Conservation (phyloP, 2,329 filamentous ascomycete species). For the Calonectria honghensis region DNA sequence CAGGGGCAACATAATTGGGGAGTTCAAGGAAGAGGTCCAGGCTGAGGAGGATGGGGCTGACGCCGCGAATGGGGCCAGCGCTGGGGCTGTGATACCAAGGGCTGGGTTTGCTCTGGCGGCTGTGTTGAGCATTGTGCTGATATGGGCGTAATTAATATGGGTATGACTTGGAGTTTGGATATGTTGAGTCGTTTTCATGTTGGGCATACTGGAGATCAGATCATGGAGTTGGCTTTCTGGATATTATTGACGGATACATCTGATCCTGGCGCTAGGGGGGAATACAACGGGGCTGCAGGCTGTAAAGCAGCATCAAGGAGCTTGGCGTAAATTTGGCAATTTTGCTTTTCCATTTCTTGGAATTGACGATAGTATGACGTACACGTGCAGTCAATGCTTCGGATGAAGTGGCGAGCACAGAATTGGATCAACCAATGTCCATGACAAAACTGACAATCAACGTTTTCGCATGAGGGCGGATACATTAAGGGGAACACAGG, state of each 20-base stretch:
- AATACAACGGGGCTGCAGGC: background rate
- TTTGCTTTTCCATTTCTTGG: background rate
- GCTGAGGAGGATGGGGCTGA: slow-evolving; percentile 44
- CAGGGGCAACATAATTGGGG: slow-evolving; percentile 76
- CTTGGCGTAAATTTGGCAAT: background rate
- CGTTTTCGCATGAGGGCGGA: background rate
- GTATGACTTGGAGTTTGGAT: background rate
- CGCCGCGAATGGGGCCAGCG: background rate
- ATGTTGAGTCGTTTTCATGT: background rate
- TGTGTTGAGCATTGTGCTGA: slow-evolving; percentile 43
- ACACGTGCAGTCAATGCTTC: background rate
- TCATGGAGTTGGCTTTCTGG: background rate
- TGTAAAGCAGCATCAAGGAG: background rate
- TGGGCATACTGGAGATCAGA: background rate
- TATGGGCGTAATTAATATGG: slow-evolving; percentile 36
- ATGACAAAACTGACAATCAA: background rate
- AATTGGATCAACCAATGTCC: background rate
- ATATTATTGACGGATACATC: background rate
- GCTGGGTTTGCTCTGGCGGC: slow-evolving; percentile 43
- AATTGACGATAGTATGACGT: background rate
- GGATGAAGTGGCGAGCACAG: background rate
- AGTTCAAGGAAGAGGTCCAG: slow-evolving; percentile 65
- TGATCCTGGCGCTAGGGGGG: background rate
- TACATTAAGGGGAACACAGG: background rate
- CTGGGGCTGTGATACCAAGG: slow-evolving; percentile 31